phyloP scores from a whole-genome alignment of 257 asterid species.

The Nicotiana otophora region DNA sequence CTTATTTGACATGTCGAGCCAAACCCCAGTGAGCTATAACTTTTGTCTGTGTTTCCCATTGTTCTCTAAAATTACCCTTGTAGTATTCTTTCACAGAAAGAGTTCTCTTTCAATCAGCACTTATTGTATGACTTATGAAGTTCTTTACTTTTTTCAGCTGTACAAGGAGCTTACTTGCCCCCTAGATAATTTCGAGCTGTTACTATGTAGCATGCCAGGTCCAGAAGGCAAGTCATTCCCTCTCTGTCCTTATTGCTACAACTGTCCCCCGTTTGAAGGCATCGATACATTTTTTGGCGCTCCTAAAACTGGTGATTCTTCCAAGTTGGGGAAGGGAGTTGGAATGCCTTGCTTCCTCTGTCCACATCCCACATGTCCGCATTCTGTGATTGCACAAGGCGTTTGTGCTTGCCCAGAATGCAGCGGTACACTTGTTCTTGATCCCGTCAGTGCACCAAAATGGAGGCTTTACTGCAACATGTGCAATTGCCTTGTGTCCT shows the following conservation, averaged over 20 bases:
- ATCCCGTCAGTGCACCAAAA: constrained; percentile 81
- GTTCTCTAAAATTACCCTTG: too few species aligned
- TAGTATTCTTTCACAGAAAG: too few species aligned
- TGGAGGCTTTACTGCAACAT: constrained; percentile 84
- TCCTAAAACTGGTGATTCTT: constrained; percentile 41
- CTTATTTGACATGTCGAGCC: too few species aligned
- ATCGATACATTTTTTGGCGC: constrained; percentile 55
- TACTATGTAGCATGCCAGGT: constrained; percentile 67
- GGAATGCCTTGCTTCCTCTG: constrained; percentile 97
- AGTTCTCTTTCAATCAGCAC: not conserved
- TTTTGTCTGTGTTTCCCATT: too few species aligned
- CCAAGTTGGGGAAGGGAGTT: constrained; percentile 63
- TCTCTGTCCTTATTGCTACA: constrained; percentile 83
- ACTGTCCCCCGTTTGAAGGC: constrained; percentile 85
- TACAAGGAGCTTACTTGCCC: constrained; percentile 95
- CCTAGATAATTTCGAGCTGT: constrained; percentile 84
- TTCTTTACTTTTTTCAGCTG: constrained; percentile 38
- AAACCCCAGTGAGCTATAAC: too few species aligned
- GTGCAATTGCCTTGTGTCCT: constrained; percentile 84
- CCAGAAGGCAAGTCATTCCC: constrained; percentile 88
- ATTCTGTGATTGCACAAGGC: constrained; percentile 79
- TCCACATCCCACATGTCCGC: constrained; percentile 85
- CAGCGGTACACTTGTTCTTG: constrained; percentile 79
- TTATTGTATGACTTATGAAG: not conserved
- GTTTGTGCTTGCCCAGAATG: constrained; percentile 96